A percentile compares a stretch with the other conserved stretches of the same genome.
These are phyloP conservation scores for Citrus sinensis DNA, from an alignment of 345 rosid genomes.

Conservation along the genomic window DNA sequence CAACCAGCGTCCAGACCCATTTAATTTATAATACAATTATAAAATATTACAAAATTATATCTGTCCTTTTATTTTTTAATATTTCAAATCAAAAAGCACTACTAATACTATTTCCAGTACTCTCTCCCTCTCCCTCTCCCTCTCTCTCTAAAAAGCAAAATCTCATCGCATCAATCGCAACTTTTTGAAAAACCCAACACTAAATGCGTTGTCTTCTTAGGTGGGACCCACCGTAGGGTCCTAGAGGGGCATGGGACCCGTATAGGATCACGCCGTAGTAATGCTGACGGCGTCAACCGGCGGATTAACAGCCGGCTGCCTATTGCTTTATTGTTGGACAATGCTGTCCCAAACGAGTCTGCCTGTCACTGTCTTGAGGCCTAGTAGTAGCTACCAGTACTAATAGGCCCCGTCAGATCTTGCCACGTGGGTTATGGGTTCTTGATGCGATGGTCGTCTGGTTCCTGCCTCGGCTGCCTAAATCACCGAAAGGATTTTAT, in stretches of 20 bases:
- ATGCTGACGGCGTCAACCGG: constrained; percentile 25
- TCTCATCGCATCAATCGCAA: constrained; percentile 27
- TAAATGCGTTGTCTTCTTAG: neutral
- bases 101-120: no score
- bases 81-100: no score
- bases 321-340: neutral
- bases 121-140: no score
- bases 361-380: constrained; percentile 8
- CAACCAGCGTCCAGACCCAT: no score
- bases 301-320: constrained; percentile 17
- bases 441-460: neutral
- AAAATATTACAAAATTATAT: no score
- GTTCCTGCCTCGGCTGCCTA: neutral
- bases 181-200: constrained; percentile 2
- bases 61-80: no score
- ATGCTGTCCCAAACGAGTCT: neutral
- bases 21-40: no score
- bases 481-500: neutral
- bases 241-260: neutral
- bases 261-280: constrained; percentile 9
- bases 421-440: neutral
- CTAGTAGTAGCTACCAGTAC: no score
- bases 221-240: neutral
- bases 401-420: neutral
- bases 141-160: no score